Percentiles rank a stretch among this genome's conserved stretches.
Evolutionary conservation across 169 alveolate genomes (phyloP).

Genomic region (Plasmodium inui): DNA sequence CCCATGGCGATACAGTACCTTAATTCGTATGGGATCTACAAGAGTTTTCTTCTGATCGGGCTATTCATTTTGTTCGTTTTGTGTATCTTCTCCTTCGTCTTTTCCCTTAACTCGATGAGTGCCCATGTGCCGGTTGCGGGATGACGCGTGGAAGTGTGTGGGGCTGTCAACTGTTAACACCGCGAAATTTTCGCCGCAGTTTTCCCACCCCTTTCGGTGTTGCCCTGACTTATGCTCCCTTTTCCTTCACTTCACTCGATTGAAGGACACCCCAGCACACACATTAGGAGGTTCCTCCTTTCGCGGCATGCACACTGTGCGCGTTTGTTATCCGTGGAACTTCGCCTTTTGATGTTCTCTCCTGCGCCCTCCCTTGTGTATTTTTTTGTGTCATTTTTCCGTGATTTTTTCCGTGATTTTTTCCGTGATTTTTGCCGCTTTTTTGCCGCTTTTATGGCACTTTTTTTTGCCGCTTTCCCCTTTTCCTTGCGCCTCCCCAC

Average conservation of each 20-base stretch:
- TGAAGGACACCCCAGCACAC: not conserved
- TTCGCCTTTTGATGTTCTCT: not conserved
- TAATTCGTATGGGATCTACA: constrained; percentile 34
- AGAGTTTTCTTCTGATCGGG: constrained; percentile 31
- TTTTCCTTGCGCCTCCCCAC: not conserved
- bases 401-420: not conserved
- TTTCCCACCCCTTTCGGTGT: not conserved
- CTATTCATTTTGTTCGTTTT: not conserved
- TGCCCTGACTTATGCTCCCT: not conserved
- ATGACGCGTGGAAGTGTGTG: not conserved
- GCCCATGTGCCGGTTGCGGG: not conserved
- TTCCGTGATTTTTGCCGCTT: not conserved
- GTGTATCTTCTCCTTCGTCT: constrained; percentile 16
- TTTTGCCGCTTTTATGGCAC: not conserved
- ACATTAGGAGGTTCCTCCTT: not conserved
- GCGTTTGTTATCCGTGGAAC: not conserved
- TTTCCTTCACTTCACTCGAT: too few species aligned
- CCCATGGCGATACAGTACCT: constrained; percentile 10
- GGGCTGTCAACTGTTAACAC: not conserved
- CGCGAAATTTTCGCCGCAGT: not conserved
- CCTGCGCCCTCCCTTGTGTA: not conserved
- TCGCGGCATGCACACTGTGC: not conserved
- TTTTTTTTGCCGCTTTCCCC: not conserved
- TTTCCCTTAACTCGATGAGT: constrained; percentile 25
- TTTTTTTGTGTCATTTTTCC: not conserved